Evolutionary conservation across 495 filamentous ascomycete genomes (phyloP).

Genomic region (Cercophora samala): DNA sequence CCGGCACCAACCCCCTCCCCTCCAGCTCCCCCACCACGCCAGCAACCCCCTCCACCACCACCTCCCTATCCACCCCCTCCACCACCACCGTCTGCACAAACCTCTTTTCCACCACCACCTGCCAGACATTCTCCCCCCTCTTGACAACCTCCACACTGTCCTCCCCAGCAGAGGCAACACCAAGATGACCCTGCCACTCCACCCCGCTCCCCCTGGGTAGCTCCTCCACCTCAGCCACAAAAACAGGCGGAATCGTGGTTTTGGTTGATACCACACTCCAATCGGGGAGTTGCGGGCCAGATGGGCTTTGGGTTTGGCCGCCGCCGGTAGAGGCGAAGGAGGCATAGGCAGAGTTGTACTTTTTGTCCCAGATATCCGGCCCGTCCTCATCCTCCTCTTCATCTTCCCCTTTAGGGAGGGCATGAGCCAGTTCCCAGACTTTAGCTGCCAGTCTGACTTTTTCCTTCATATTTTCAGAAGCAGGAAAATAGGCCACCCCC

Average conservation of each 20-base stretch:
- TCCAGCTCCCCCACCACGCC: not conserved
- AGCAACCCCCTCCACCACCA: not conserved
- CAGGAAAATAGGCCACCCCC: constrained; percentile 66
- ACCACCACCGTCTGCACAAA: constrained; percentile 29
- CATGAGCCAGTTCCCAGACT: constrained; percentile 40
- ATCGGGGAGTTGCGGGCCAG: not conserved
- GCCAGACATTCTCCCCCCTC: constrained; percentile 9
- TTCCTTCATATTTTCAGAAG: constrained; percentile 7
- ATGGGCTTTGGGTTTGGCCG: constrained; percentile 36
- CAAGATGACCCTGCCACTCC: constrained; percentile 37
- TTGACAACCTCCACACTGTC: constrained; percentile 6
- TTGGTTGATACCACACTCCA: constrained; percentile 12
- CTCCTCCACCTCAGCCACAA: constrained; percentile 59
- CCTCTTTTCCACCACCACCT: constrained; percentile 17
- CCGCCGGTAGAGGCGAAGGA: constrained; percentile 25
- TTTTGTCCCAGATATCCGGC: constrained; percentile 72
- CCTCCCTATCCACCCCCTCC: constrained; percentile 6
- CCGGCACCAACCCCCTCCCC: not conserved
- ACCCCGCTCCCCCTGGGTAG: constrained; percentile 30
- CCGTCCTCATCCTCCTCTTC: constrained; percentile 41
- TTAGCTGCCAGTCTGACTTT: constrained; percentile 23
- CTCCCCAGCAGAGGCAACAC: constrained; percentile 19
- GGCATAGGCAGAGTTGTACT: constrained; percentile 48
- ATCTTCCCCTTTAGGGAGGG: constrained; percentile 11
- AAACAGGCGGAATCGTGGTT: constrained; percentile 55